Conservation (phyloP, 352 stramenopile species). For the Pelagophyceae sp. region DNA sequence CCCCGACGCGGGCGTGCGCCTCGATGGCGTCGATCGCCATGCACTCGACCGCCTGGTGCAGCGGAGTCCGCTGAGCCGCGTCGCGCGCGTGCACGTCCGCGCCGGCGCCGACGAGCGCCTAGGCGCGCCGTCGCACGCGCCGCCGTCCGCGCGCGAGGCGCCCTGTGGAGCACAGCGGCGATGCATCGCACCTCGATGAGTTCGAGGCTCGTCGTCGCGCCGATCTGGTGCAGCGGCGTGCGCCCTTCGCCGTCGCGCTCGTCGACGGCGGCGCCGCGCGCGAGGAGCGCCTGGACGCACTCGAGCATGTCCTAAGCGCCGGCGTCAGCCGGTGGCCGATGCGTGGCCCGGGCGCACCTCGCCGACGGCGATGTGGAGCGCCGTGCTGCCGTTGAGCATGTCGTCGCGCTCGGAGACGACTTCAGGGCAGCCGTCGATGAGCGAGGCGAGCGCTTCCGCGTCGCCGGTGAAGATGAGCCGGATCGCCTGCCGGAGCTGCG, state of each 20-base stretch:
- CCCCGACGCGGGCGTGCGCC: not conserved
- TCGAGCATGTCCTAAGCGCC: not conserved
- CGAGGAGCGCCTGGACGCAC: not conserved
- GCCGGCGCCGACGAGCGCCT: not conserved
- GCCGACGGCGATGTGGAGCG: not conserved
- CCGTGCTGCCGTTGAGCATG: not conserved
- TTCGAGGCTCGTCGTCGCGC: not conserved
- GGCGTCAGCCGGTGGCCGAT: too few species aligned
- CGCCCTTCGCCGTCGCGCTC: not conserved
- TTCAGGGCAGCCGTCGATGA: not conserved
- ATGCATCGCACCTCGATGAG: too few species aligned
- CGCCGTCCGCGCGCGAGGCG: too few species aligned
- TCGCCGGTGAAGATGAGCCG: not conserved
- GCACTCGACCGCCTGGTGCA: not conserved
- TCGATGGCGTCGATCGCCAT: not conserved
- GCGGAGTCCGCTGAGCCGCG: not conserved
- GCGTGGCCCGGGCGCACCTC: too few species aligned
- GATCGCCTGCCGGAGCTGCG: not conserved
- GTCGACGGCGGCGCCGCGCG: not conserved
- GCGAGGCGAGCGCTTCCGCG: not conserved
- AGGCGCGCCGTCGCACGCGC: too few species aligned
- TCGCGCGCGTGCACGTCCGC: not conserved
- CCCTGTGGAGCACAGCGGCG: too few species aligned
- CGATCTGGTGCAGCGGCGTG: not conserved
- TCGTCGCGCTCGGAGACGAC: not conserved